Evolutionary conservation across 164 flowering plant species (phyloP), one percentile per base, ranked within the genome.

Genomic region (Umbilicus rupestris): DNA sequence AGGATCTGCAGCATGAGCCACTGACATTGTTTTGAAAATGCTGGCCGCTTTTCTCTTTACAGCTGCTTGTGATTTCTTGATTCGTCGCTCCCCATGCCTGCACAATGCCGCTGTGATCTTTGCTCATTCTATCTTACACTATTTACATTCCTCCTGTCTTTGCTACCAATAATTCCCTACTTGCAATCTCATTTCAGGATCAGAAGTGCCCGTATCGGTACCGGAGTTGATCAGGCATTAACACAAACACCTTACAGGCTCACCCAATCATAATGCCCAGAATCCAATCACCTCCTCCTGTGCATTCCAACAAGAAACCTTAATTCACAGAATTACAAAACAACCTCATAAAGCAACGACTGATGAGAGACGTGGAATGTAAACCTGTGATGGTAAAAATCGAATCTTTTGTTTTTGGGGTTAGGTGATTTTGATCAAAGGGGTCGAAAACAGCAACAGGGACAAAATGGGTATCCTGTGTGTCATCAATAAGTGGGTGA

Each of bases 1-100:
- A 16, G 74, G 83, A 37, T 86, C 88, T 20, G 83, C 87, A 0
- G 75, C 98, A 71, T 92, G 88, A 14, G 87, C 90, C 1, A 87
- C 88, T 26, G 89, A 82, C 89, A 82, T 87, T 71, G 81, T 59
- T 20, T 81, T 15, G 67, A 86, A 86, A 22, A 84, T 70, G 71
- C 75, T 73, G 73, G 65, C 46, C 29, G 65, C 65, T 14, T 74
- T 63, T 39, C 75, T 76, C 66, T 72, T 83, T 75, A 76, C 85
- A 12, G 75, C 76, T 44, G 75, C 77, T 70, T 75, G 79, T 66
- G 85, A 64, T 75, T 73, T 83, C 33, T 76, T 73, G 17, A 82
- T 72, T 1, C n/a, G 75, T 79, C 17, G 71, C 69, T 74, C 80
- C 85, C 83, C 80, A 80, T 49, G 71, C 79, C 78, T 77, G 84